These are phyloP conservation scores for Lodderomyces elongisporus DNA, from an alignment of 1,139 yeast genomes.

Conservation along the genomic window DNA sequence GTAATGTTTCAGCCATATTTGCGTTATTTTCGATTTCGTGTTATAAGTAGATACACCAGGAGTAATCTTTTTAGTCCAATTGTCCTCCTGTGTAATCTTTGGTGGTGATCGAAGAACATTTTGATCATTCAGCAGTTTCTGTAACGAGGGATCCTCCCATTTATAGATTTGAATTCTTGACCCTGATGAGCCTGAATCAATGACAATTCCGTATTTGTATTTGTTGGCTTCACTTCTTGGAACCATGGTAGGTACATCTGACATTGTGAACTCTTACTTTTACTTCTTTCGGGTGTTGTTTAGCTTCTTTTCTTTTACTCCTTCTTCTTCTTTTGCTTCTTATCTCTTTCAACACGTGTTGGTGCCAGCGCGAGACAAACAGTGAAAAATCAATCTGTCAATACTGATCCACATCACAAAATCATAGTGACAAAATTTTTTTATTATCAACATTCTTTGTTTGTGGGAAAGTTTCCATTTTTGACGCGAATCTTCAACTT, in stretches of 20 bases:
- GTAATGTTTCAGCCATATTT: slow-evolving; percentile 60
- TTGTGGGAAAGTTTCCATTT: too few relatives aligned
- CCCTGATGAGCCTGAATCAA: slow-evolving; percentile 82
- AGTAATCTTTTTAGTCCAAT: slow-evolving; percentile 57
- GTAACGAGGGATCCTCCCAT: slow-evolving; percentile 50
- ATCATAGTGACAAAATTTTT: too few relatives aligned
- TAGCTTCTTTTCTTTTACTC: too few relatives aligned
- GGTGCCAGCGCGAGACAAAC: too few relatives aligned
- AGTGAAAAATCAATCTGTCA: too few relatives aligned
- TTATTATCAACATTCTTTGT: too few relatives aligned
- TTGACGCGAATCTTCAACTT: too few relatives aligned
- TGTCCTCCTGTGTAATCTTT: slow-evolving; percentile 49
- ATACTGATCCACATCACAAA: too few relatives aligned
- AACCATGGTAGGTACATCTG: slow-evolving; percentile 1
- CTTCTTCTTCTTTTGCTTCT: too few relatives aligned
- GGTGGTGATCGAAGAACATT: slow-evolving; percentile 51
- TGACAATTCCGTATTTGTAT: slow-evolving; percentile 59
- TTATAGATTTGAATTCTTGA: slow-evolving; percentile 65
- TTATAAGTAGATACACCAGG: slow-evolving; percentile 68
- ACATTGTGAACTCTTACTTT: too few relatives aligned
- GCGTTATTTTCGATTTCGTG: slow-evolving; percentile 27
- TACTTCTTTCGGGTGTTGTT: background rate
- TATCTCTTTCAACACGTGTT: too few relatives aligned
- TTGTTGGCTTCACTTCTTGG: background rate
- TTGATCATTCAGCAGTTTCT: slow-evolving; percentile 17